Conservation (phyloP, 352 stramenopile genomes). For the Pythium aphanidermatum region DNA sequence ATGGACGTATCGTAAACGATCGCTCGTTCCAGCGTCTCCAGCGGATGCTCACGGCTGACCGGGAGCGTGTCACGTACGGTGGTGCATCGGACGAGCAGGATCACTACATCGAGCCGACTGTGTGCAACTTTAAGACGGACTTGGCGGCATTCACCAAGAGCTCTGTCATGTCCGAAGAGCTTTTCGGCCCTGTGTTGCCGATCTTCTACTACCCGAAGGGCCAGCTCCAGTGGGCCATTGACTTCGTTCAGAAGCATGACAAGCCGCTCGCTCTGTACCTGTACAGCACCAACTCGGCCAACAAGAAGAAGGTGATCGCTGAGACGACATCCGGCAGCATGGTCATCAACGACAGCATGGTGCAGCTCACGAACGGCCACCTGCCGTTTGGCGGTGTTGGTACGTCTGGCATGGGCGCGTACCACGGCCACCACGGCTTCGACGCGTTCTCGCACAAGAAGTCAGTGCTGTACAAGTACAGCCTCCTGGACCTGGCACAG, state of each 20-base stretch:
- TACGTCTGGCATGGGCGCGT: constrained; percentile 68
- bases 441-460: constrained; percentile 72
- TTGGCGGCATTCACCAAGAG: constrained; percentile 35
- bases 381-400: constrained; percentile 34
- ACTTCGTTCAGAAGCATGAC: constrained; percentile 20
- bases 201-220: constrained; percentile 73
- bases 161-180: constrained; percentile 87
- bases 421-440: constrained; percentile 81
- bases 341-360: constrained; percentile 27
- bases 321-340: constrained; percentile 26
- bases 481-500: constrained; percentile 38
- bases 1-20: constrained; percentile 70
- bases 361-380: constrained; percentile 22
- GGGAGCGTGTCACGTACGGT: constrained; percentile 50
- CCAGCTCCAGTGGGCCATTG: constrained; percentile 19
- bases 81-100: constrained; percentile 60
- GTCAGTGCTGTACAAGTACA: constrained; percentile 61
- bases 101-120: constrained; percentile 78
- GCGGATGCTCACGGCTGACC: constrained; percentile 22
- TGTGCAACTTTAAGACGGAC: constrained; percentile 81
- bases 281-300: constrained; percentile 14
- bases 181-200: constrained; percentile 94
- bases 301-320: constrained; percentile 12
- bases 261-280: constrained; percentile 29
- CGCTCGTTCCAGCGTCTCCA: constrained; percentile 48